A percentile compares a stretch with the other conserved stretches of the same genome.
phyloP scores from a whole-genome alignment of 2,329 filamentous ascomycete genomes.

The Botrytis deweyae region DNA sequence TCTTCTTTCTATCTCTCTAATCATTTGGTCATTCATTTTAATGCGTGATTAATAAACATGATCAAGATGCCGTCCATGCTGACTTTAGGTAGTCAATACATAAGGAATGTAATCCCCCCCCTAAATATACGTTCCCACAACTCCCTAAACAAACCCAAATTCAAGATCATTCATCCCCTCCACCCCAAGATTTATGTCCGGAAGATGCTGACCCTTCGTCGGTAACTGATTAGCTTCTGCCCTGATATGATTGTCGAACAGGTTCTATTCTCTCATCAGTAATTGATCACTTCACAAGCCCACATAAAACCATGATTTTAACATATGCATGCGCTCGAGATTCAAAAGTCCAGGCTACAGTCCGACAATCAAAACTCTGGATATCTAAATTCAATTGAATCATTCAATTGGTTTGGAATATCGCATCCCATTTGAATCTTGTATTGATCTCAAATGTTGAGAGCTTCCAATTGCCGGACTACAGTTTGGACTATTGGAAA shows the following conservation, averaged over 20 bases:
- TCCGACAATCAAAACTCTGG: not conserved
- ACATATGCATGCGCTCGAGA: not conserved
- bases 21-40: not conserved
- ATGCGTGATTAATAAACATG: not conserved
- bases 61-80: not conserved
- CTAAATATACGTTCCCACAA: not conserved
- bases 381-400: not conserved
- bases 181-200: not conserved
- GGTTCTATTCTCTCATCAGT: not conserved
- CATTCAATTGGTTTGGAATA: not conserved
- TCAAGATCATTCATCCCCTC: not conserved
- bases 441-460: not conserved
- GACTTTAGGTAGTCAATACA: not conserved
- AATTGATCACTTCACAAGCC: not conserved
- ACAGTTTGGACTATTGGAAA: not conserved
- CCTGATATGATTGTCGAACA: conserved; percentile 1
- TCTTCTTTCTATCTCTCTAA: not conserved
- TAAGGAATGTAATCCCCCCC: not conserved
- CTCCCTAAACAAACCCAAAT: not conserved
- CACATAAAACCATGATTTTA: not conserved
- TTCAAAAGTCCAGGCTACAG: not conserved
- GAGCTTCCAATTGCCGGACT: not conserved
- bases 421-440: not conserved
- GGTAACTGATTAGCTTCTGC: not conserved
- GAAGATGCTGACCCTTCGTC: not conserved